A percentile compares a stretch with the other conserved stretches of the same genome.
Evolutionary conservation across 148 eudicot genomes (phyloP).

Genomic region (Persicaria tinctoria): DNA sequence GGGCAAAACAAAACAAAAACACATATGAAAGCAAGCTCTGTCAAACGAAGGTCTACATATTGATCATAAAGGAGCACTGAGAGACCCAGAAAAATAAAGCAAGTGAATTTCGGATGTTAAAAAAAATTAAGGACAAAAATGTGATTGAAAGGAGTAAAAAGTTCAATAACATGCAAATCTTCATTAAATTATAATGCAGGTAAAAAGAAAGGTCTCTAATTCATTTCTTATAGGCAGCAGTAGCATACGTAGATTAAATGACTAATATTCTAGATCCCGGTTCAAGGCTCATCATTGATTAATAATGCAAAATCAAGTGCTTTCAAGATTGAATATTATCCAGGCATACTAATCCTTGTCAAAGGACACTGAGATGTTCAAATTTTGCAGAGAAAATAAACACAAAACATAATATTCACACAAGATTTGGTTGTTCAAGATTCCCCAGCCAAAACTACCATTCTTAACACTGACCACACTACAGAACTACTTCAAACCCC

Average conservation of each 20-base stretch:
- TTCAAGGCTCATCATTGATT: background rate
- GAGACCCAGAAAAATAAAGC: background rate
- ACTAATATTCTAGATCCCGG: background rate
- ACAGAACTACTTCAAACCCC: background rate
- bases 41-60: background rate
- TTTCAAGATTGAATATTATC: background rate
- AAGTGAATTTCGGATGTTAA: background rate
- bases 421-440: background rate
- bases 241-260: background rate
- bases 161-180: background rate
- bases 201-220: background rate
- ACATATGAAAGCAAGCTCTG: background rate
- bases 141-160: background rate
- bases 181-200: background rate
- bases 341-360: background rate
- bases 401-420: background rate
- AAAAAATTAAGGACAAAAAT: background rate
- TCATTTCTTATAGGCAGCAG: background rate
- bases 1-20: conserved; percentile 6
- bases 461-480: background rate
- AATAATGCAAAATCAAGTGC: background rate
- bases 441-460: background rate
- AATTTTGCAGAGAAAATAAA: background rate
- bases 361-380: background rate
- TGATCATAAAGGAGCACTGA: background rate